phyloP scores from a whole-genome alignment of 1,139 yeast genomes.

The Hansenula anomala region DNA sequence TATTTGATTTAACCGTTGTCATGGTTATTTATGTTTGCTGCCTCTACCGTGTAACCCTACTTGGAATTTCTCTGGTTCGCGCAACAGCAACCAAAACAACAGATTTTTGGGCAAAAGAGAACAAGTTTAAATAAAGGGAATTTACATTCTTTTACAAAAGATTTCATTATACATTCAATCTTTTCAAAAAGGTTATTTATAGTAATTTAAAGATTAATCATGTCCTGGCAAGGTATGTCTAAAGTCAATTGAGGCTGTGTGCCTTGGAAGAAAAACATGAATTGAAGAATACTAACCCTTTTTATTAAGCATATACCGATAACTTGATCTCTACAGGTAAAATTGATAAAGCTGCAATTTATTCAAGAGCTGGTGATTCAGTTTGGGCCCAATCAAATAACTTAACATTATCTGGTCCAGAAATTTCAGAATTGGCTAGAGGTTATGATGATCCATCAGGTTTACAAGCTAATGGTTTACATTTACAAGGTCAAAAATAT shows the following conservation, averaged over 20 bases:
- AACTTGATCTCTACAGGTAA: slow-evolving; percentile 82
- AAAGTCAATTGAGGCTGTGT: not conserved
- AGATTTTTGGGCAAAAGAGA: too few species aligned
- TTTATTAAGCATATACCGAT: slow-evolving; percentile 97
- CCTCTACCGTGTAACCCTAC: too few species aligned
- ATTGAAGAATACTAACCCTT: too few species aligned
- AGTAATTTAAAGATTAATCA: too few species aligned
- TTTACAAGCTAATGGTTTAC: slow-evolving; percentile 83
- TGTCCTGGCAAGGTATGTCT: slow-evolving; percentile 25
- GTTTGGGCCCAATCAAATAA: slow-evolving; percentile 87
- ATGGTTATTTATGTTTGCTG: too few species aligned
- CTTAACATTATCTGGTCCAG: slow-evolving; percentile 63
- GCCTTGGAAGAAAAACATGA: too few species aligned
- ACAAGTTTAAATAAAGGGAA: too few species aligned
- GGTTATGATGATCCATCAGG: slow-evolving; percentile 79
- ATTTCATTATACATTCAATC: too few species aligned
- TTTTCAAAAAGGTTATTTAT: too few species aligned
- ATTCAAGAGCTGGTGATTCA: slow-evolving; percentile 91
- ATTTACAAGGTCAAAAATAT: slow-evolving; percentile 80
- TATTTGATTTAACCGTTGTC: too few species aligned
- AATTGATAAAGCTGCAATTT: slow-evolving; percentile 87
- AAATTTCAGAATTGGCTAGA: slow-evolving; percentile 65
- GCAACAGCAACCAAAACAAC: not conserved
- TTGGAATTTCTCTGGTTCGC: not conserved
- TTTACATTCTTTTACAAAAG: not conserved